Base-by-base conservation (phyloP, 1,139 yeast species). In the Diutina pseudorugosa region DNA sequence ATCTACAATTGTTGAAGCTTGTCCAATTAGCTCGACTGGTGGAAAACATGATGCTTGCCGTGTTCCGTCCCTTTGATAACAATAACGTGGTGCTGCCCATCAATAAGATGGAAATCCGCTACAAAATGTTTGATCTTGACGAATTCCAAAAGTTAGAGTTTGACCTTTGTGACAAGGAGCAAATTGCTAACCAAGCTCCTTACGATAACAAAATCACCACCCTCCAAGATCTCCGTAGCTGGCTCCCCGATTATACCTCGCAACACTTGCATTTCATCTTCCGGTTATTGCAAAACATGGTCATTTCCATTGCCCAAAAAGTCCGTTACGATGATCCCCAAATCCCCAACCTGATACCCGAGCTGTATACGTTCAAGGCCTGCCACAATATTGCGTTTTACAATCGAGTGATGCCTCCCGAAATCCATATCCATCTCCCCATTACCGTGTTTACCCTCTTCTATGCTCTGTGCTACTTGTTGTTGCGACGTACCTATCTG, bases 361-460 rank as follows among this genome's bases (percentile, higher is more conserved):
- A 65, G 20, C 55, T 58, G 16, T 55, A 55, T 14, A 59, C 68
- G 16, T 53, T 60, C 9, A 54, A 56, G 41, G 70, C 72, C 0
- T 57, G 69, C 4, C 60, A 57, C 48, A 68, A 68, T 52, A 63
- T 68, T 27, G 55, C 66, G 19, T 66, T 63, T 61, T 66, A 67
- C 30, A 33, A 45, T 12, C 20, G 16, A 7, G 8, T 7, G 40
- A 7, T 45, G 9, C 41, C 49, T 2, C 36, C 12, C 4, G 18
- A 3, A 4, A 27, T 45, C n/a, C 41, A 33, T 8, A 3, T 25
- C 6, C 49, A 45, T 11, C 12, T n/a, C n/a, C 49, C 49, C 11
- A 9, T 43, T 18, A 21, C 27, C 14, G 36, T 12, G 21, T 25
- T 25, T 16, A n/a, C 49, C 11, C 16, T 27, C 12, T 23, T 18